A percentile compares a stretch with the other conserved stretches of the same genome.
phyloP scores from a whole-genome alignment of 768 basidiomycete genomes.

The Amanita polypyramis region DNA sequence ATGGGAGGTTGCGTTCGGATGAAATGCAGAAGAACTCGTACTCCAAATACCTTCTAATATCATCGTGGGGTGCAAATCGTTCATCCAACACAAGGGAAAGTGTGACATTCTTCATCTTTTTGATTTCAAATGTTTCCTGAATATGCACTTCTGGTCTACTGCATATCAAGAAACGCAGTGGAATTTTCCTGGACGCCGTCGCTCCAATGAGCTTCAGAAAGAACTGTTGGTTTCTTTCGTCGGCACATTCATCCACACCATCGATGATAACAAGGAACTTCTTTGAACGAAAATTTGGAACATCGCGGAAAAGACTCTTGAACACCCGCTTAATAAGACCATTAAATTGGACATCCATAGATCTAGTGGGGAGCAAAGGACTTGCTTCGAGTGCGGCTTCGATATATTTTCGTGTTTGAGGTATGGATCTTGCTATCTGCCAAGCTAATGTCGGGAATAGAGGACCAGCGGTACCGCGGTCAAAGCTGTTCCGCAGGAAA shows the following conservation, averaged over 20 bases:
- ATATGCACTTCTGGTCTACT: slow-evolving; percentile 1
- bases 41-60: background rate
- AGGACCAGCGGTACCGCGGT: background rate
- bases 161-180: background rate
- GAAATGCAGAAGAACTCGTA: background rate
- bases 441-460: background rate
- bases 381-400: background rate
- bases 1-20: background rate
- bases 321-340: background rate
- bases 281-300: background rate
- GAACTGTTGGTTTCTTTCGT: background rate
- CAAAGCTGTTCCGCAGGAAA: background rate
- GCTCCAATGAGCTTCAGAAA: background rate
- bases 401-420: background rate
- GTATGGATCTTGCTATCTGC: background rate
- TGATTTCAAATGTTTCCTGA: background rate
- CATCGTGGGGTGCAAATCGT: background rate
- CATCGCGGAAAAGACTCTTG: background rate
- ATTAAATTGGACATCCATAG: background rate
- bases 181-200: background rate
- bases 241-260: background rate
- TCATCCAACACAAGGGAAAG: background rate
- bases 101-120: background rate
- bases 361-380: background rate
- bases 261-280: background rate